phyloP scores from a whole-genome alignment of 805 yeast species.

The Lipomyces yamanashiensis region DNA sequence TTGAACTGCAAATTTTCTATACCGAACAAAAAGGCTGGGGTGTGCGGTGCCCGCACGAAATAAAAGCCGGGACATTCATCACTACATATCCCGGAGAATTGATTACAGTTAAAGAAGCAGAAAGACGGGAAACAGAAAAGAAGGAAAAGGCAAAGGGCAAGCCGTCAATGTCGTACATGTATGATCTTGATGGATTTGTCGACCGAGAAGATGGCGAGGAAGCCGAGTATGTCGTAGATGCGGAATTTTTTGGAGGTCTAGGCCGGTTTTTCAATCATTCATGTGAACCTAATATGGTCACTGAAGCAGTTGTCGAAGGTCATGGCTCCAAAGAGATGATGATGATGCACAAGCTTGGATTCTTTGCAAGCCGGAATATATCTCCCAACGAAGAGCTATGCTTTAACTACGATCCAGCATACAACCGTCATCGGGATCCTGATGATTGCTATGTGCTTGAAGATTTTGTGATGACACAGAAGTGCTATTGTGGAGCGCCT shows the following conservation, averaged over 20 bases:
- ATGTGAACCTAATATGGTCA: conserved; percentile 23
- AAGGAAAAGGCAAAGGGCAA: background rate
- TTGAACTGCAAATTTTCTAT: conserved; percentile 30
- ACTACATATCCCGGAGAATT: conserved; percentile 31
- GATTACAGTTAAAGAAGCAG: conserved; percentile 27
- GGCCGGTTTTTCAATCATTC: conserved; percentile 31
- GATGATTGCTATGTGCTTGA: conserved; percentile 12
- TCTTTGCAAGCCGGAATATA: conserved; percentile 28
- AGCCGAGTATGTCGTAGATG: conserved; percentile 24
- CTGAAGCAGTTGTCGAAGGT: conserved; percentile 22
- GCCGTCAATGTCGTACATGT: background rate
- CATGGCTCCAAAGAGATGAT: conserved; percentile 7
- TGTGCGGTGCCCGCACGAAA: conserved; percentile 27
- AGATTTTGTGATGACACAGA: conserved; percentile 12
- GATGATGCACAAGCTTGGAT: conserved; percentile 25
- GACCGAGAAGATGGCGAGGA: conserved; percentile 9
- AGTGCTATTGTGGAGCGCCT: conserved; percentile 17
- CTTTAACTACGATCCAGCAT: conserved; percentile 24
- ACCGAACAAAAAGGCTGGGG: conserved; percentile 33
- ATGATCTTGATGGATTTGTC: conserved; percentile 19
- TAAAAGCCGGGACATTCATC: conserved; percentile 27
- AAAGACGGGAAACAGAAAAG: conserved; percentile 15
- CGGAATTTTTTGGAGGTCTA: conserved; percentile 26
- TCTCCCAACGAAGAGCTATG: conserved; percentile 27
- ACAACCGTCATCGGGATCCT: background rate